Conservation (phyloP, 2,329 filamentous ascomycete genomes). For the Bimuria novae-zelandiae region DNA sequence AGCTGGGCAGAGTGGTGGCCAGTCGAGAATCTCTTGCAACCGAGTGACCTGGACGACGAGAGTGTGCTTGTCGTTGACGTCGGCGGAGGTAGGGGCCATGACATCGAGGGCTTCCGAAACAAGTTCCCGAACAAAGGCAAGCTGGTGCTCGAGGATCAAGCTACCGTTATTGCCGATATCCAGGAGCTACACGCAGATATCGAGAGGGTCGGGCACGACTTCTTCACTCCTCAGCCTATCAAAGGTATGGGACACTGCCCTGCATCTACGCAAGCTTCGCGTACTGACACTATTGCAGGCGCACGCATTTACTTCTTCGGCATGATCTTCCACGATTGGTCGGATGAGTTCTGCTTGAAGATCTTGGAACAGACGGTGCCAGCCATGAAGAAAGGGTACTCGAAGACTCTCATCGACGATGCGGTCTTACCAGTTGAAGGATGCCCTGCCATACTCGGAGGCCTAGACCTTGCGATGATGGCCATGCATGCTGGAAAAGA, state of each 20-base stretch:
- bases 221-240: slow-evolving; percentile 22
- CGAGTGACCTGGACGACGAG: not conserved
- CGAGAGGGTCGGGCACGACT: slow-evolving; percentile 24
- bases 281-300: not conserved
- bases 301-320: slow-evolving; percentile 14
- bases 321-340: slow-evolving; percentile 17
- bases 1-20: slow-evolving; percentile 15
- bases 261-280: too few species aligned
- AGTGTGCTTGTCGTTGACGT: slow-evolving; percentile 18
- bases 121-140: slow-evolving; percentile 11
- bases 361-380: slow-evolving; percentile 12
- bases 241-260: too few species aligned
- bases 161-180: slow-evolving; percentile 22
- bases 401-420: slow-evolving; percentile 9
- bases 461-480: slow-evolving; percentile 10
- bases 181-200: slow-evolving; percentile 14
- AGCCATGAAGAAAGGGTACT: slow-evolving; percentile 12
- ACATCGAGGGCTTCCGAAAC: slow-evolving; percentile 7
- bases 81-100: slow-evolving; percentile 16
- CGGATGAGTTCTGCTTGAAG: slow-evolving; percentile 8
- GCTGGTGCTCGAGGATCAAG: slow-evolving; percentile 32
- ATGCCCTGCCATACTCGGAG: not conserved
- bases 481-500: slow-evolving; percentile 9
- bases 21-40: not conserved
- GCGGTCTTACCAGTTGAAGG: not conserved